phyloP scores from a whole-genome alignment of 2,329 filamentous ascomycete species.

The Microdochium trichocladiopsis region DNA sequence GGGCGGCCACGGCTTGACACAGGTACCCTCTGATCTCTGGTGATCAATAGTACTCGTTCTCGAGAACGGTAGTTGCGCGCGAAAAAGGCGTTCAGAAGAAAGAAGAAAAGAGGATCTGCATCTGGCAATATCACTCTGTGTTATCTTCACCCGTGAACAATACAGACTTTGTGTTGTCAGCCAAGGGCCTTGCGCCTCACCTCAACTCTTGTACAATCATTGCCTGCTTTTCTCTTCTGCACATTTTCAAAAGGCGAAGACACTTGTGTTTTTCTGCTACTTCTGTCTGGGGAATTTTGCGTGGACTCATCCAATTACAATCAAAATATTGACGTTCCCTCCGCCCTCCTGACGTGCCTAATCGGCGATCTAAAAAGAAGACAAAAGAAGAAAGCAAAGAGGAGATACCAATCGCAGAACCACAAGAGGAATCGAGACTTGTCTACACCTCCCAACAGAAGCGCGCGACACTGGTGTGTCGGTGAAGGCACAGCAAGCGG shows the following conservation, averaged over 20 bases:
- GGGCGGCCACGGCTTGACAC: not conserved
- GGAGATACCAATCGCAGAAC: slow-evolving; percentile 1
- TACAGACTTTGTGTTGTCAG: not conserved
- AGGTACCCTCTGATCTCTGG: not conserved
- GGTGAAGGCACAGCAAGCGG: not conserved
- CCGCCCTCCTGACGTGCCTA: slow-evolving; percentile 17
- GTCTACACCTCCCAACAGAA: slow-evolving; percentile 1
- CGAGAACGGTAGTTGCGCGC: not conserved
- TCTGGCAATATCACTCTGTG: not conserved
- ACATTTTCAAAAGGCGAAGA: not conserved
- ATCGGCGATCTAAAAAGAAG: slow-evolving; percentile 19
- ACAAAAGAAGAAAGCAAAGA: slow-evolving; percentile 3
- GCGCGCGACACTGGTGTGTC: not conserved
- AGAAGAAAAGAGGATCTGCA: not conserved
- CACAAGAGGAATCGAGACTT: slow-evolving; percentile 10
- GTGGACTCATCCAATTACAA: slow-evolving; percentile 25
- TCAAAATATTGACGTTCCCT: slow-evolving; percentile 25
- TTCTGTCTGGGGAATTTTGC: slow-evolving; percentile 14
- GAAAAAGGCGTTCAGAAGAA: no score
- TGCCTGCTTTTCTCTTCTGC: not conserved
- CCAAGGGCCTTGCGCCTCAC: not conserved
- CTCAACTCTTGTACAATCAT: not conserved
- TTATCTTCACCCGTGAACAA: not conserved
- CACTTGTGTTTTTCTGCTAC: slow-evolving; percentile 8
- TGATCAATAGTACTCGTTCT: not conserved